Percentiles rank a stretch among this genome's conserved stretches.
Evolutionary conservation across 2,329 filamentous ascomycete species (phyloP).

Genomic region (Phialophora chinensis): DNA sequence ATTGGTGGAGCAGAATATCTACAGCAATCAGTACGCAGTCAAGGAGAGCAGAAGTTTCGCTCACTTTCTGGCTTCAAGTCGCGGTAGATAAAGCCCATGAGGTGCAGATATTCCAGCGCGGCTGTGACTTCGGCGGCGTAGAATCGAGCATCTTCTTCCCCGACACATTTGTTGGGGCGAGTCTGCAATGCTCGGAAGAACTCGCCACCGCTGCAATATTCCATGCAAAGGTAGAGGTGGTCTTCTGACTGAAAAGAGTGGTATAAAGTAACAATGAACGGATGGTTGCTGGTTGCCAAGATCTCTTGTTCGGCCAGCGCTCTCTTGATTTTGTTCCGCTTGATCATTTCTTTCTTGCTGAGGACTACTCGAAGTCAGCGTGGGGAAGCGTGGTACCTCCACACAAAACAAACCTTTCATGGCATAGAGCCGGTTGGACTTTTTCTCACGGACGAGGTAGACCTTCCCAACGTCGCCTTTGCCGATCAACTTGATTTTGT

Average conservation of each 20-base stretch:
- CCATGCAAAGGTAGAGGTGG: constrained; percentile 99
- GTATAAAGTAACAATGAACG: constrained; percentile 97
- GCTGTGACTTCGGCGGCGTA: constrained; percentile 98
- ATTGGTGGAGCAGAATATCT: constrained; percentile 98
- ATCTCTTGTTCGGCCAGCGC: constrained; percentile 98
- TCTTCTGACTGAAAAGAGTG: constrained; percentile 99
- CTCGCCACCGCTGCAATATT: constrained; percentile 98
- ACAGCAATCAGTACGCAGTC: constrained; percentile 47
- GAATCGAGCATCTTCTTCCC: constrained; percentile 94
- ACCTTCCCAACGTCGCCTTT: constrained; percentile 99
- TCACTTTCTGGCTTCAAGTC: constrained; percentile 96
- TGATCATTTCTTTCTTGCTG: constrained; percentile 99
- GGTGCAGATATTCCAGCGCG: constrained; percentile 91
- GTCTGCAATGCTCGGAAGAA: constrained; percentile 98
- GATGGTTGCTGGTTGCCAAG: constrained; percentile 95
- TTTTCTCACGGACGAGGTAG: constrained; percentile 96
- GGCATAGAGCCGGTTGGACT: constrained; percentile 90
- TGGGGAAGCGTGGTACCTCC: constrained; percentile 14
- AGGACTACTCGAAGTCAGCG: constrained; percentile 69
- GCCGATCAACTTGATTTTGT: constrained; percentile 99
- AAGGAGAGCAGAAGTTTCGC: constrained; percentile 43
- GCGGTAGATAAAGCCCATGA: constrained; percentile 99
- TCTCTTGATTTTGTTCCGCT: constrained; percentile 99
- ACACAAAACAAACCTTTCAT: constrained; percentile 81
- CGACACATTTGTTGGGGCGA: constrained; percentile 93